phyloP scores from a whole-genome alignment of 768 basidiomycete species.

The Leccinum incarnatum region DNA sequence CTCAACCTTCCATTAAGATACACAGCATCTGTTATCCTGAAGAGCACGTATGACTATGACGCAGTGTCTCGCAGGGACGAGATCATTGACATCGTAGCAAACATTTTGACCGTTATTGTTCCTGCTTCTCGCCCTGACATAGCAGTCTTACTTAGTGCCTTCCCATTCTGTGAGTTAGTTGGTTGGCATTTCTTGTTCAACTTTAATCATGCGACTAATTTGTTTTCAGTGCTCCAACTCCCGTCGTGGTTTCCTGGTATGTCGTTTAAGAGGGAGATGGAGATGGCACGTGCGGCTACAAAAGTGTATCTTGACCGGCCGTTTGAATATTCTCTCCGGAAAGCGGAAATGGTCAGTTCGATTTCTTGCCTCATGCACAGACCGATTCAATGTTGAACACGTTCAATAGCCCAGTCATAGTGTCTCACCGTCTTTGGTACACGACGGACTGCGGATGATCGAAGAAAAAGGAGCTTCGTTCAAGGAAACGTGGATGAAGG shows the following conservation, averaged over 20 bases:
- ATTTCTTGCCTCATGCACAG: background rate
- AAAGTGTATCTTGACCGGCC: background rate
- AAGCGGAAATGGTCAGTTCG: background rate
- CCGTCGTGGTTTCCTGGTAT: background rate
- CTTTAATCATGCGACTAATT: background rate
- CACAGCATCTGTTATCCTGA: background rate
- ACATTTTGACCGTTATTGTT: background rate
- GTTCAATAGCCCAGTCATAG: background rate
- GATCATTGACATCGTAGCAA: background rate
- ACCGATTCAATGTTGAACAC: background rate
- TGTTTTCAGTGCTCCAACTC: background rate
- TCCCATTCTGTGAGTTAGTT: background rate
- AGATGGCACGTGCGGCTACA: background rate
- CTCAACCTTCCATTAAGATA: background rate
- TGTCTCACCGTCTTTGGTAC: background rate
- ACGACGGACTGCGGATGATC: background rate
- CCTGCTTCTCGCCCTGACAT: background rate
- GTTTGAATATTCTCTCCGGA: background rate
- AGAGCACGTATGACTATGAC: background rate
- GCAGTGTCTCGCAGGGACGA: background rate
- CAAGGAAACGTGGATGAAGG: background rate
- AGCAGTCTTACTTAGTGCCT: background rate
- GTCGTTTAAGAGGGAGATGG: background rate
- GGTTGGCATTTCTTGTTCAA: background rate
- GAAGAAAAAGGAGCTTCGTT: background rate